Evolutionary conservation across 1,284 basidiomycete species (phyloP).

Genomic region (Rhodotorula sp.): DNA sequence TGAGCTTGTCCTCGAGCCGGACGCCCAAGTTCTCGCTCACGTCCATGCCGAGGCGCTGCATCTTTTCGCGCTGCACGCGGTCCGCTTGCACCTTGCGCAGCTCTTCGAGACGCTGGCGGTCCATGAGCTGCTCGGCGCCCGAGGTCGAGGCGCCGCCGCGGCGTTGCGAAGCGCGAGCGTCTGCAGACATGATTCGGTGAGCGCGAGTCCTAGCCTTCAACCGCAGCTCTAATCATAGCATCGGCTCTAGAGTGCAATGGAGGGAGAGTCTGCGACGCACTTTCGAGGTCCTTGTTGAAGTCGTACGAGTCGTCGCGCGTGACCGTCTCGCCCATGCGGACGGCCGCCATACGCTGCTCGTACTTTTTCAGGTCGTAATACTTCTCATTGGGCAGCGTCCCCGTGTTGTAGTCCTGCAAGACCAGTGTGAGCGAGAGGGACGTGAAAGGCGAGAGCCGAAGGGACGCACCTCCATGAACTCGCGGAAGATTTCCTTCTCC

Average conservation of each 20-base stretch:
- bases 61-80: constrained; percentile 73
- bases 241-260: not conserved
- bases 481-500: constrained; percentile 72
- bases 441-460: not conserved
- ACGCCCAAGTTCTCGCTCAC: constrained; percentile 16
- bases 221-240: too few species aligned
- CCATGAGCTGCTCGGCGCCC: constrained; percentile 71
- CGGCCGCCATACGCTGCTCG: constrained; percentile 73
- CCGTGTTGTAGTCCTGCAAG: constrained; percentile 73
- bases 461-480: constrained; percentile 56
- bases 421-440: not conserved
- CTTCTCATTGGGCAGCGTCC: constrained; percentile 74
- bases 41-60: constrained; percentile 79
- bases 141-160: constrained; percentile 54
- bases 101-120: constrained; percentile 72
- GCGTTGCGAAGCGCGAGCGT: constrained; percentile 57
- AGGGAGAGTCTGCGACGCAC: constrained; percentile 3
- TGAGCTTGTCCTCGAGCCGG: constrained; percentile 18
- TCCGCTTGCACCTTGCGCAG: constrained; percentile 77
- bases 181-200: not conserved
- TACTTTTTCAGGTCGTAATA: constrained; percentile 83
- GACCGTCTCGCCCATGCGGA: constrained; percentile 74
- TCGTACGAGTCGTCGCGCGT: constrained; percentile 67
- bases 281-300: constrained; percentile 70
- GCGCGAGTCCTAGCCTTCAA: too few species aligned